A percentile compares a stretch with the other conserved stretches of the same genome.
These are phyloP conservation scores for Neoboletus magnificus DNA, from an alignment of 768 basidiomycete genomes.

Conservation along the genomic window DNA sequence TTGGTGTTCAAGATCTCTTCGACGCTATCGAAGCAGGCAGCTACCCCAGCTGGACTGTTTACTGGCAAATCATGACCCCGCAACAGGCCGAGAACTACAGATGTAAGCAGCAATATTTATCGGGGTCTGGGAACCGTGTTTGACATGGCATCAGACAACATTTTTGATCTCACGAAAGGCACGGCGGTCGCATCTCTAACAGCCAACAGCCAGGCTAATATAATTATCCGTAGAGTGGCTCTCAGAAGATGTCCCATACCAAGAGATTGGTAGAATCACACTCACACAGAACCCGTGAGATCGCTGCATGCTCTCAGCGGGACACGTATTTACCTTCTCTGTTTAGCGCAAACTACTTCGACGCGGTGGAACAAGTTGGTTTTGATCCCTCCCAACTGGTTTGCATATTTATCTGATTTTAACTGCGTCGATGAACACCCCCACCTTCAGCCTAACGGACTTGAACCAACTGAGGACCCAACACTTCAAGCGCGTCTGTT, in stretches of 20 bases:
- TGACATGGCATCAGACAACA: constrained; percentile 36
- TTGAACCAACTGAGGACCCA: constrained; percentile 54
- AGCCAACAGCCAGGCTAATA: background rate
- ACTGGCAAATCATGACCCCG: background rate
- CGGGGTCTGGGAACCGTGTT: background rate
- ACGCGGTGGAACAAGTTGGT: constrained; percentile 42
- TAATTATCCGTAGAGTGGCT: constrained; percentile 32
- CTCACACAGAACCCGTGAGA: constrained; percentile 37
- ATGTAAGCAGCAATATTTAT: background rate
- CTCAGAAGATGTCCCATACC: constrained; percentile 30
- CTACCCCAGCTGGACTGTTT: background rate
- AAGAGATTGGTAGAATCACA: constrained; percentile 38
- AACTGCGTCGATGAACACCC: background rate
- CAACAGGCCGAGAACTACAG: background rate
- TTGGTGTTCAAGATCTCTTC: background rate
- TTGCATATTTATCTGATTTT: background rate
- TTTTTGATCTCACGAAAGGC: constrained; percentile 49
- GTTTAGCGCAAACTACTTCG: constrained; percentile 28
- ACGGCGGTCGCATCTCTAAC: background rate
- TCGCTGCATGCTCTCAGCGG: background rate
- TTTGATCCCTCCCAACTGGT: constrained; percentile 53
- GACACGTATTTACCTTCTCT: background rate
- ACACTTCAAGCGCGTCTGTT: constrained; percentile 57
- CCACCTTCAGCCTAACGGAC: constrained; percentile 24
- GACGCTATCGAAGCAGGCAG: background rate